Percentiles rank a stretch among this genome's conserved stretches.
phyloP scores from a whole-genome alignment of 441 rosid genomes.

The Aleurites moluccanus region DNA sequence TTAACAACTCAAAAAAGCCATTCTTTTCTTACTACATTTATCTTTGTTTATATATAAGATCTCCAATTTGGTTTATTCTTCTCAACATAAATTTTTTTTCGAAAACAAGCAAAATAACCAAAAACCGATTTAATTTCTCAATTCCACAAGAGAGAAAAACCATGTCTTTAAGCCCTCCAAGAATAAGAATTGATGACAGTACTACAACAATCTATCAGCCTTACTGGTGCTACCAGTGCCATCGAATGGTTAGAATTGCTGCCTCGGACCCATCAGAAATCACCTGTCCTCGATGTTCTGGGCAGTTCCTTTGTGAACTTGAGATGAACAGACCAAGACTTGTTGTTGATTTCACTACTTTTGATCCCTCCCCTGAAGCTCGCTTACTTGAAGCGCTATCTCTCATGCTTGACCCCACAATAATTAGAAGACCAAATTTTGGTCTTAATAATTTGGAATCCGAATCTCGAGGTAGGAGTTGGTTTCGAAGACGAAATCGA shows the following conservation, averaged over 20 bases:
- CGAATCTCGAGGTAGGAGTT: conserved; percentile 34
- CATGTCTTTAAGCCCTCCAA: conserved; percentile 55
- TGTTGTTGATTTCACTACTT: conserved; percentile 54
- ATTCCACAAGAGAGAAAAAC: not conserved
- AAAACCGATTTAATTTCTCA: not conserved
- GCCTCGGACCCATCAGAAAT: conserved; percentile 42
- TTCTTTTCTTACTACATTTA: conserved; percentile 24
- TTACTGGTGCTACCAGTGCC: conserved; percentile 86
- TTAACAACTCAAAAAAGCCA: conserved; percentile 28
- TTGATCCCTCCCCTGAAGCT: conserved; percentile 70
- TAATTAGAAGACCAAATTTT: conserved; percentile 28
- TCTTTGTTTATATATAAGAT: not conserved
- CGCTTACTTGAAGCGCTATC: conserved; percentile 74
- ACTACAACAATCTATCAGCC: conserved; percentile 35
- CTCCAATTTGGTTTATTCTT: not conserved
- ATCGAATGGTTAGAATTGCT: conserved; percentile 52
- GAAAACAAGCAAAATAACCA: conserved; percentile 11
- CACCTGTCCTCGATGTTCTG: conserved; percentile 57
- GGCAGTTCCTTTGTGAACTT: conserved; percentile 57
- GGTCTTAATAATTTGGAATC: conserved; percentile 18
- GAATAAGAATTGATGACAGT: conserved; percentile 20
- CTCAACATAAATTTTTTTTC: not conserved
- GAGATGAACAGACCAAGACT: conserved; percentile 45
- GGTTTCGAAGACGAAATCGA: conserved; percentile 30
- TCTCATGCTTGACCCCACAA: conserved; percentile 60